Evolutionary conservation across 2,329 filamentous ascomycete genomes (phyloP), one percentile per base, ranked within the genome.

Genomic region (Dothidotthia symphoricarpi): DNA sequence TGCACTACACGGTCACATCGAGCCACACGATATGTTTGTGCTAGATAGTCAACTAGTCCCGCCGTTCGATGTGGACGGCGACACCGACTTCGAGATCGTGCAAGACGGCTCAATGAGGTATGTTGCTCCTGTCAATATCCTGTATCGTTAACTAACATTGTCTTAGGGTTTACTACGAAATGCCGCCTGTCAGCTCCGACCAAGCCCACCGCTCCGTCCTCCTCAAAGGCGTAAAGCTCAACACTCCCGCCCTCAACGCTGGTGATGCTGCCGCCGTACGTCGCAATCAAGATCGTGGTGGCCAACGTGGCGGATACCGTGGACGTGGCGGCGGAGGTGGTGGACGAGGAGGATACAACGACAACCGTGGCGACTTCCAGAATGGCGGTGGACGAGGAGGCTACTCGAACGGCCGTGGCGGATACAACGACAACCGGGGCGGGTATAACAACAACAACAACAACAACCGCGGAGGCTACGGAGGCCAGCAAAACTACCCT

Each of bases 131-230:
- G 9, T 16, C 14, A 29, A 3, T 24, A 3, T 10, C 13, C 11
- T 22, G 16, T 4, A 24, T 8, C 19, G 14, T 34, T 34, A 61
- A 71, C 47, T 51, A 46, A 53, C 29, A 27, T 24, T 2, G 2
- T 51, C 10, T 29, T 49, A 95, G 86, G 59, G 89, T 97, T 9
- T 74, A 86, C 58, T 98, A 94, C 62, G 81, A 88, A 29, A 85
- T 96, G 69, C 90, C 91, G 0, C 74, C 77, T 27, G 27, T 64
- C 1, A 81, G 80, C 13, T 43, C 55, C 3, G 75, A 74, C 8
- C 78, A 87, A 54, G 73, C 81, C 4, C 93, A 98, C 70, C 96
- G 96, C 64, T 96, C 90, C 5, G 94, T 95, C 86, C 77, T 98
- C 11, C 76, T 98, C 24, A 83, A 88, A 3, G 93, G 93, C 10